A percentile compares a stretch with the other conserved stretches of the same genome.
phyloP scores from a whole-genome alignment of 225 moss, liverwort and hornwort species.

The Rhytidiadelphus loreus region DNA sequence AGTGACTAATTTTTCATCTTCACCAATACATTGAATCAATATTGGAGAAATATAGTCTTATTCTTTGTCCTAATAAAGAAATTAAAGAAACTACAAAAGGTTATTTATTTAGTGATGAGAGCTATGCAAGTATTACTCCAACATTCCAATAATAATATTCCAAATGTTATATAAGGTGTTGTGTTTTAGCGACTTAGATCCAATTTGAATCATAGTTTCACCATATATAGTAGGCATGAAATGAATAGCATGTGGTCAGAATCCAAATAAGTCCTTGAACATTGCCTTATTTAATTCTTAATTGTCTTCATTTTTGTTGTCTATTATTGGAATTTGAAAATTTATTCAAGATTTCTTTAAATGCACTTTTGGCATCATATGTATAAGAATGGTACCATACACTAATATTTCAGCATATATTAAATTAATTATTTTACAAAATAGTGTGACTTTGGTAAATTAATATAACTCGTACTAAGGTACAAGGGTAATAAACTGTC shows the following conservation, averaged over 20 bases:
- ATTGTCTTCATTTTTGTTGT: too few species aligned
- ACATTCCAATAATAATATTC: not conserved
- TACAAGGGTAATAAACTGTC: fast-evolving
- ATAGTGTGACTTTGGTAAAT: not conserved
- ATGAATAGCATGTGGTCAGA: not conserved
- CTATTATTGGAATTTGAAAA: too few species aligned
- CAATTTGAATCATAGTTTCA: fast-evolving
- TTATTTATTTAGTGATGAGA: fast-evolving
- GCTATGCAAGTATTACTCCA: too few species aligned
- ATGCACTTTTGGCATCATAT: not conserved
- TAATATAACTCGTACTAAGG: fast-evolving
- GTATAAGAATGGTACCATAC: not conserved
- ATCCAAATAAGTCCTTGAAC: too few species aligned
- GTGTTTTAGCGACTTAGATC: not conserved
- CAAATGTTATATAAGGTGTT: fast-evolving
- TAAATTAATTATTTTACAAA: not conserved
- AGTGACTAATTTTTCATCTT: too few species aligned
- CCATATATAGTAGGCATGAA: fast-evolving
- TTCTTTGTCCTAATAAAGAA: not conserved
- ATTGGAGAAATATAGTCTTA: not conserved
- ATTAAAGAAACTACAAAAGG: not conserved
- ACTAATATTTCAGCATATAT: not conserved
- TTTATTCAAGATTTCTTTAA: too few species aligned
- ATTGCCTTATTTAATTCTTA: too few species aligned
- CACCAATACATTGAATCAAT: not conserved